phyloP scores from a whole-genome alignment of 768 basidiomycete species.

The Leccinellum luteum region DNA sequence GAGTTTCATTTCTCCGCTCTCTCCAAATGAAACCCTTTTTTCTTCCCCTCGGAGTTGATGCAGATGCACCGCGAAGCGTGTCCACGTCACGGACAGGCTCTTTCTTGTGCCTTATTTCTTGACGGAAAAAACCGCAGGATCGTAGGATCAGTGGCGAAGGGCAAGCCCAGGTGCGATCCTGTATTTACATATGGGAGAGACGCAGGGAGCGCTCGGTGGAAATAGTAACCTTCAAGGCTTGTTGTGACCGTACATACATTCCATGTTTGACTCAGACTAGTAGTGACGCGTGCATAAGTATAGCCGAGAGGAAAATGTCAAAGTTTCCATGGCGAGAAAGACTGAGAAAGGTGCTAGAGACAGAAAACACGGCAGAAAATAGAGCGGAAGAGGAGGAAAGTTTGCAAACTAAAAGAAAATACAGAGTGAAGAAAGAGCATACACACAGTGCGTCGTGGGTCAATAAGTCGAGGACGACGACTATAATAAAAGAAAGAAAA shows the following conservation, averaged over 20 bases:
- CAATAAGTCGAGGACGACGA: background rate
- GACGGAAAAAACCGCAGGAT: background rate
- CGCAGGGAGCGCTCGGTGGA: background rate
- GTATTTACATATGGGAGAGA: no score
- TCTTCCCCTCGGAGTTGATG: background rate
- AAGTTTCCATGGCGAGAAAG: background rate
- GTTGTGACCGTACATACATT: background rate
- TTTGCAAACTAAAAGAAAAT: background rate
- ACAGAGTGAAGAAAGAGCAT: background rate
- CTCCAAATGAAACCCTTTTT: background rate
- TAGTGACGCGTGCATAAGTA: background rate
- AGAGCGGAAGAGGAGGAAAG: background rate
- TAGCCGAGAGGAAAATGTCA: background rate
- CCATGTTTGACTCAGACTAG: background rate
- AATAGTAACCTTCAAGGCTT: background rate
- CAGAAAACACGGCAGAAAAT: background rate
- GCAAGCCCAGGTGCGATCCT: background rate
- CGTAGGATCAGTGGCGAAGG: background rate
- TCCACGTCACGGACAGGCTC: background rate
- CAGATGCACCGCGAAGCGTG: background rate
- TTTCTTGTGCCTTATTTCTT: background rate
- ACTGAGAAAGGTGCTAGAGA: background rate
- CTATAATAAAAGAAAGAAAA: slow-evolving; percentile 13
- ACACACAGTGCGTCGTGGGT: slow-evolving; percentile 1
- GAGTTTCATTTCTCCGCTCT: background rate